Conservation (phyloP, 768 basidiomycete species). For the Tricholoma hemisulphureum region DNA sequence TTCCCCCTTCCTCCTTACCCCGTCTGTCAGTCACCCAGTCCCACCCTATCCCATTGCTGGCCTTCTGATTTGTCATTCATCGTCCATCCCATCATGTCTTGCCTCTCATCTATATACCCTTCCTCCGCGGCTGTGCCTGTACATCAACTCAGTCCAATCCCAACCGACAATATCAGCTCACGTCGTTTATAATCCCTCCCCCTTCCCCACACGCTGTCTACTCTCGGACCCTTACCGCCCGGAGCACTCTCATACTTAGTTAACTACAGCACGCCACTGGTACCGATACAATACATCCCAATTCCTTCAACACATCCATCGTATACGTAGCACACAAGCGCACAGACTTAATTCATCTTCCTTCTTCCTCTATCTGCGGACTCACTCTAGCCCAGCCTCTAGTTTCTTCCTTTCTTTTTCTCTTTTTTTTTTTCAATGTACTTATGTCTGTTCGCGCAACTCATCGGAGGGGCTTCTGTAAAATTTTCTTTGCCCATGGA, state of each 20-base stretch:
- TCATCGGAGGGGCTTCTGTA: neutral
- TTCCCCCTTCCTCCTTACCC: neutral
- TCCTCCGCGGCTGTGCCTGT: neutral
- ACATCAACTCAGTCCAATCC: neutral
- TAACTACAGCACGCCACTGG: neutral
- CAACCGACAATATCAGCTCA: neutral
- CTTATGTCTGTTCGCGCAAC: neutral
- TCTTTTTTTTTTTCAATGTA: neutral
- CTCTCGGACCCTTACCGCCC: neutral
- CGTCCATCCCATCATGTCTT: neutral
- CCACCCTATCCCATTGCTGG: neutral
- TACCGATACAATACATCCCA: neutral
- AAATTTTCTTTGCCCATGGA: too few species aligned
- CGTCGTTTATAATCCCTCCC: neutral
- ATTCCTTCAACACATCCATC: neutral
- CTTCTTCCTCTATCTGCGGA: neutral
- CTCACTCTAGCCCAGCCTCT: neutral
- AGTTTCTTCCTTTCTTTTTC: too few species aligned
- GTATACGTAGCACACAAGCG: neutral
- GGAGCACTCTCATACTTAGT: neutral
- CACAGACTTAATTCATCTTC: neutral
- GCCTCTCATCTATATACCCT: conserved; percentile 2
- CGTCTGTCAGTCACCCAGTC: neutral
- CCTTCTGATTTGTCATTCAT: neutral
- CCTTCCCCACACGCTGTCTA: neutral